Percentiles rank a stretch among this genome's conserved stretches.
Conservation (phyloP, 495 filamentous ascomycete genomes). For the Podospora pseudopauciseta region DNA sequence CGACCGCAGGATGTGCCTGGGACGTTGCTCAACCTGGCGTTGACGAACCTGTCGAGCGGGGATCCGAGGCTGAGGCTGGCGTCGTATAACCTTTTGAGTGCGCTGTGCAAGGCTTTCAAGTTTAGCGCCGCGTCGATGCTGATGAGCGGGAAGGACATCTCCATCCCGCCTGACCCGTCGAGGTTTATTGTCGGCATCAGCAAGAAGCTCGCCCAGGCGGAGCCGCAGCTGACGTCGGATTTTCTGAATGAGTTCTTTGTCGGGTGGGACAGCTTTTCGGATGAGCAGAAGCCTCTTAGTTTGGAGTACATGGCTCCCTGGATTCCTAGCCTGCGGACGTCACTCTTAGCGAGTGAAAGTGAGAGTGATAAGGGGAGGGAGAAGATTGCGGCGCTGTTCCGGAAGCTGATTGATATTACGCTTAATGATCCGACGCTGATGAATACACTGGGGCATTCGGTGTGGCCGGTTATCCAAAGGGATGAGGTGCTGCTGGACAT, state of each 20-base stretch:
- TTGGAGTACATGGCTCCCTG: conserved; percentile 66
- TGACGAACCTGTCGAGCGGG: conserved; percentile 58
- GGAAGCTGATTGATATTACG: conserved; percentile 60
- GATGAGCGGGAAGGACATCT: conserved; percentile 56
- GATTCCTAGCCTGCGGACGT: conserved; percentile 55
- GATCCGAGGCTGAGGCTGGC: conserved; percentile 55
- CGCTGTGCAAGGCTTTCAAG: conserved; percentile 61
- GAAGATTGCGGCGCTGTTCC: conserved; percentile 56
- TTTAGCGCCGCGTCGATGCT: conserved; percentile 57
- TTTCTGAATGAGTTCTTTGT: conserved; percentile 67
- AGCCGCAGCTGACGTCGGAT: conserved; percentile 63
- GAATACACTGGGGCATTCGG: conserved; percentile 55
- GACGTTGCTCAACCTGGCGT: conserved; percentile 59
- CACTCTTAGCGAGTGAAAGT: conserved; percentile 51
- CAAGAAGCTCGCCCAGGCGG: conserved; percentile 54
- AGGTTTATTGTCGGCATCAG: conserved; percentile 61
- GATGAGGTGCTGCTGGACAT: conserved; percentile 60
- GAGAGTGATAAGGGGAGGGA: conserved; percentile 61
- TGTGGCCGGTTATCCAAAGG: conserved; percentile 58
- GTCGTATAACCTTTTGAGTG: conserved; percentile 60
- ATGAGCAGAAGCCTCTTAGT: conserved; percentile 59
- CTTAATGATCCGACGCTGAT: conserved; percentile 54
- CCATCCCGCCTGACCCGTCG: conserved; percentile 58
- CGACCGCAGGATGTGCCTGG: conserved; percentile 65
- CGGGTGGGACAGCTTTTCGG: conserved; percentile 62